These are phyloP conservation scores for Fusarium subtropicale DNA, from an alignment of 2,329 filamentous ascomycete species.

Conservation along the genomic window DNA sequence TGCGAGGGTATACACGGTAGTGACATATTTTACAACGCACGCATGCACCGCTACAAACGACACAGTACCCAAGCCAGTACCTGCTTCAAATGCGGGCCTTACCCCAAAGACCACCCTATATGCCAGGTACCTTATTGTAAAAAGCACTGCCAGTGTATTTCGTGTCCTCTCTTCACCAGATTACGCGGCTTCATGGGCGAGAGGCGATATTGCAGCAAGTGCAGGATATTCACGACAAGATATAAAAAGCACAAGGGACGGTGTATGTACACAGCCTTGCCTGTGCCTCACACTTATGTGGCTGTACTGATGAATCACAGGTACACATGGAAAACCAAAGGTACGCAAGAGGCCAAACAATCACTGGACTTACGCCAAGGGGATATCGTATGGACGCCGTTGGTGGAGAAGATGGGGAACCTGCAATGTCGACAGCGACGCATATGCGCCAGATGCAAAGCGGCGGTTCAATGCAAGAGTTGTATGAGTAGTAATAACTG, in stretches of 20 bases:
- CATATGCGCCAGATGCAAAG: neutral
- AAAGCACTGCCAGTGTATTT: constrained; percentile 16
- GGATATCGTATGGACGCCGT: neutral
- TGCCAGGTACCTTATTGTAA: constrained; percentile 11
- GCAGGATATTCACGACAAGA: neutral
- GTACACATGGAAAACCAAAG: constrained; percentile 6
- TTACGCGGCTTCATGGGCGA: constrained; percentile 19
- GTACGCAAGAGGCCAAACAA: constrained; percentile 7
- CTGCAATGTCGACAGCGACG: neutral
- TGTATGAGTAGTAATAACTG: neutral
- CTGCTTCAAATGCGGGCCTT: neutral
- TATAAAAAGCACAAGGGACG: neutral
- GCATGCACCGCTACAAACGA: neutral
- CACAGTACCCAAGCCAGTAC: rapidly evolving
- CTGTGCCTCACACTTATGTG: rapidly evolving
- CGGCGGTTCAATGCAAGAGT: constrained; percentile 13
- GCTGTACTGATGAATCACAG: neutral
- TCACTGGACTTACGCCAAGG: constrained; percentile 1
- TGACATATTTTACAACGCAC: rapidly evolving
- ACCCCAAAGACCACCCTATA: neutral
- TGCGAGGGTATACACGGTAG: neutral
- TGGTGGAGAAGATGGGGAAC: constrained; percentile 31
- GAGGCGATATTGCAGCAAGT: constrained; percentile 1
- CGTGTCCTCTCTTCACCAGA: constrained; percentile 12
- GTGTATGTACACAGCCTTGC: constrained; percentile 1